Base-by-base conservation (phyloP, 1,284 basidiomycete species). In the Trametes hirsuta region DNA sequence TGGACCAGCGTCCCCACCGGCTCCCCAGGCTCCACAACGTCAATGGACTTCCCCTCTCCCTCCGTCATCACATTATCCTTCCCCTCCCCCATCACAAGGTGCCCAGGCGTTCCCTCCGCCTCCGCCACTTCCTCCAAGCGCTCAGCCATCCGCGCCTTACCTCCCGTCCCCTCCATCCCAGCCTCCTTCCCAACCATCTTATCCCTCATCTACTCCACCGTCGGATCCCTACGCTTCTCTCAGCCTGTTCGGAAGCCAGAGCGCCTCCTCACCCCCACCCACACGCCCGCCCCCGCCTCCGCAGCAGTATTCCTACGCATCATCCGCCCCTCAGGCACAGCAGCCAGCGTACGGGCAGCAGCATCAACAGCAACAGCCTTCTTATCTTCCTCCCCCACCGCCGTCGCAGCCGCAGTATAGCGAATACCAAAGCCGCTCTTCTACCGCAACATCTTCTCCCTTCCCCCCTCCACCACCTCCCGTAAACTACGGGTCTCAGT, bases 171-270 rank as follows among this genome's bases (percentile, higher is more conserved):
- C 77, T 3, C 76, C 76, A 1, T 30, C 30, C 64, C 42, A 68
- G 6, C 57, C 58, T 9, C 30, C 71, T 6, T 72, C 75, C 24
- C 77, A 77, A 46, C 69, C 72, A 10, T 65, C 75, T n/a, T 73
- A 78, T 30, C 62, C 66, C 1, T 62, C 69, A 3, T 69, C 59
- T 1, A 66, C 68, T 30, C 72, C 77, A 0, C 66, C 75, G 5
- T 15, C 68, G 42, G 84, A 87, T 70, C 85, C 85, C 1, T 88
- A 87, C 58, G 83, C 82, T 0, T 76, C 68, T 52, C 74, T 87
- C 1, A 76, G 77, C 3, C 68, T 83, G 64, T 82, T 86, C 45
- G 72, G 72, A 18, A 36, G 58, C 22, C 55, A 65, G 50, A 48
- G 58, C 47, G 11, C 66, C 44, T 53, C 57, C 48, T 47, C 69